Evolutionary conservation across 2,329 filamentous ascomycete species (phyloP).

Genomic region (Trichoderma koningii): DNA sequence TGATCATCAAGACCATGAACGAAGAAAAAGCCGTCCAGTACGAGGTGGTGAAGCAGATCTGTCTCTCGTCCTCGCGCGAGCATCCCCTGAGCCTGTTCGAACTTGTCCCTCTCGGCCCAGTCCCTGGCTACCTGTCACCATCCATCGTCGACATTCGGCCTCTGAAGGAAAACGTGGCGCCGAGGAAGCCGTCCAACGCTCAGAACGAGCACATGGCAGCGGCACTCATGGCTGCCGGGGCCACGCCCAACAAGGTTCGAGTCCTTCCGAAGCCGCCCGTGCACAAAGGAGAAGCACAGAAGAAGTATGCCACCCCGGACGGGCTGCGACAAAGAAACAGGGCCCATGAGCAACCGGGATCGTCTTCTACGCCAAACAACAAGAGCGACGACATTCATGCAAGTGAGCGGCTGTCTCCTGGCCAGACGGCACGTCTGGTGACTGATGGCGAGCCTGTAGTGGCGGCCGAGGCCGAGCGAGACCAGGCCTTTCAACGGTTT

Average conservation of each 20-base stretch:
- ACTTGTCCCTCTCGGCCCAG: slow-evolving; percentile 6
- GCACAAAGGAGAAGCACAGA: background rate
- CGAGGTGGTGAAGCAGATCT: slow-evolving; percentile 15
- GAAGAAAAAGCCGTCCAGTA: slow-evolving; percentile 4
- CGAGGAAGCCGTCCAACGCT: background rate
- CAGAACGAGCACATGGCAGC: slow-evolving; percentile 27
- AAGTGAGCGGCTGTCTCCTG: background rate
- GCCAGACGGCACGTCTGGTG: background rate
- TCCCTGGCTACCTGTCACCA: background rate
- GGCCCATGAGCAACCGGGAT: background rate
- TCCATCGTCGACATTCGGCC: slow-evolving; percentile 18
- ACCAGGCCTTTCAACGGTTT: slow-evolving; percentile 36
- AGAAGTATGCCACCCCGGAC: background rate
- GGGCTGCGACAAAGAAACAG: background rate
- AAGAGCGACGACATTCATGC: background rate
- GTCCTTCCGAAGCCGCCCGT: background rate
- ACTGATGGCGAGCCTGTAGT: background rate
- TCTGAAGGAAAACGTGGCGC: background rate
- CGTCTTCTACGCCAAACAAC: background rate
- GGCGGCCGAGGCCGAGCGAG: background rate
- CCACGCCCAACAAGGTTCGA: slow-evolving; percentile 20
- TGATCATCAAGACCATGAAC: background rate
- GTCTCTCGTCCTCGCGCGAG: slow-evolving; percentile 3
- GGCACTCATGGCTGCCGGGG: slow-evolving; percentile 24
- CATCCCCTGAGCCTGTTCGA: slow-evolving; percentile 20